These are phyloP conservation scores for Aschersonia sp. DNA, from an alignment of 2,329 filamentous ascomycete genomes.

Conservation along the genomic window DNA sequence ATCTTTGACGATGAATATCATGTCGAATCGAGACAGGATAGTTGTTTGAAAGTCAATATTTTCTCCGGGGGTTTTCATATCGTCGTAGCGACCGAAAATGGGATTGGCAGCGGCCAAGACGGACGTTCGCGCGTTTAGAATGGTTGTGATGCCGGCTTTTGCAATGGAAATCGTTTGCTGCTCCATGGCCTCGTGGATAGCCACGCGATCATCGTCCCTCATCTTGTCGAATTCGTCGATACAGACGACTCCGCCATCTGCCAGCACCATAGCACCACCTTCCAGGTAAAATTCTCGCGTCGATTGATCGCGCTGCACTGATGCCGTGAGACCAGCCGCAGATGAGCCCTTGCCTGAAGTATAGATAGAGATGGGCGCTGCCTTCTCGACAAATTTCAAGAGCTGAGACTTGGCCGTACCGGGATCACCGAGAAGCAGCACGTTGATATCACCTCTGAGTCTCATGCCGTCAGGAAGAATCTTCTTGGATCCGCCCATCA, in stretches of 20 bases:
- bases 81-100: constrained; percentile 94
- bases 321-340: constrained; percentile 91
- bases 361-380: constrained; percentile 92
- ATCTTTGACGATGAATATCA: constrained; percentile 98
- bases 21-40: constrained; percentile 94
- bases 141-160: constrained; percentile 96
- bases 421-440: constrained; percentile 88
- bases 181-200: constrained; percentile 99
- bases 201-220: constrained; percentile 93
- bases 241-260: constrained; percentile 91
- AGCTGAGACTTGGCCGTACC: constrained; percentile 97
- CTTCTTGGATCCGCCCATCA: constrained; percentile 94
- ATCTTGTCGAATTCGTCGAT: constrained; percentile 99
- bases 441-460: constrained; percentile 94
- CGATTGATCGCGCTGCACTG: constrained; percentile 81
- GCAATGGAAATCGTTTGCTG: constrained; percentile 99
- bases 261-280: constrained; percentile 95
- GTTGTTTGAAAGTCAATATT: constrained; percentile 99
- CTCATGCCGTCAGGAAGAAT: constrained; percentile 97
- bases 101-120: constrained; percentile 94
- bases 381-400: constrained; percentile 94
- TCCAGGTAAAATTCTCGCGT: constrained; percentile 96
- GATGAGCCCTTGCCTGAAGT: constrained; percentile 97
- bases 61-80: constrained; percentile 92
- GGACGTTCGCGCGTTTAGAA: constrained; percentile 88